A percentile compares a stretch with the other conserved stretches of the same genome.
Evolutionary conservation across 768 basidiomycete genomes (phyloP).

Genomic region (Auricularia sp.): DNA sequence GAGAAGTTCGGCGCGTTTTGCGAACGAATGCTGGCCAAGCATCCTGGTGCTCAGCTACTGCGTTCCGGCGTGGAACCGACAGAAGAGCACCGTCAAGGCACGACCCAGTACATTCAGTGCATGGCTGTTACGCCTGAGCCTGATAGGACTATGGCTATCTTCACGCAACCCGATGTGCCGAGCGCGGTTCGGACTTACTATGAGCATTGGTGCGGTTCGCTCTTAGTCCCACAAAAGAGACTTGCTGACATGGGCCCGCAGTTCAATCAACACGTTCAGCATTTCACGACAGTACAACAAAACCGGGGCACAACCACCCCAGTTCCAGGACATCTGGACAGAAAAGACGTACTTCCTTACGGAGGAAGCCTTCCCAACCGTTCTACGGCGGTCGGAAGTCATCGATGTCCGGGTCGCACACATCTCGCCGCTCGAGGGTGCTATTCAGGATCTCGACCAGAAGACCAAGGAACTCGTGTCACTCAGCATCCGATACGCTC

Average conservation of each 20-base stretch:
- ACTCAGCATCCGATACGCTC: constrained; percentile 60
- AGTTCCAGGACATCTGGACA: constrained; percentile 54
- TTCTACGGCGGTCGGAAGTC: constrained; percentile 82
- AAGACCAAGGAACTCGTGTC: constrained; percentile 70
- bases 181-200: constrained; percentile 74
- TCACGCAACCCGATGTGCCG: constrained; percentile 78
- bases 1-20: constrained; percentile 86
- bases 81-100: constrained; percentile 69
- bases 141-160: constrained; percentile 63
- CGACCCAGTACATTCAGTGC: constrained; percentile 81
- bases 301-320: constrained; percentile 42
- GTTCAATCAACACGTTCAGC: constrained; percentile 78
- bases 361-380: constrained; percentile 84
- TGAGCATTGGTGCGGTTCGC: constrained; percentile 56
- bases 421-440: constrained; percentile 78
- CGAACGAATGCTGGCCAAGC: constrained; percentile 86
- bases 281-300: constrained; percentile 61
- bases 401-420: constrained; percentile 59
- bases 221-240: no score
- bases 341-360: constrained; percentile 86
- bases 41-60: constrained; percentile 73
- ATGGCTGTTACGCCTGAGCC: constrained; percentile 80
- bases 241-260: constrained; percentile 20
- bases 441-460: constrained; percentile 68
- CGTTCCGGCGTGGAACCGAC: constrained; percentile 67